Base-by-base conservation (phyloP, 2,329 filamentous ascomycete genomes). In the Aspergillus niger region DNA sequence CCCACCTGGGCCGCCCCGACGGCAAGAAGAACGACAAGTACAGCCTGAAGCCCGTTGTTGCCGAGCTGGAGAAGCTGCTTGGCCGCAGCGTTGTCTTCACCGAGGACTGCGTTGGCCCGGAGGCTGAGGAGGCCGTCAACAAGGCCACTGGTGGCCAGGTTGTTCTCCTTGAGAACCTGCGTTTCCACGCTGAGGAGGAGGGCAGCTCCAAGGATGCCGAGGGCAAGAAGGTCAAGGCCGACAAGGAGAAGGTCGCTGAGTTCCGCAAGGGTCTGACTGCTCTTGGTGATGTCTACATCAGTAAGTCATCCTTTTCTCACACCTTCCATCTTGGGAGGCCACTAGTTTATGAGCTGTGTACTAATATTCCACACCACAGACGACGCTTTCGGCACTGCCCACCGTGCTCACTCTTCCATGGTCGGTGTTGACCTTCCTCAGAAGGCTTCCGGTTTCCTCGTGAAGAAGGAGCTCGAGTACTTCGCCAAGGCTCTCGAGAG, bases 391-490 rank as follows among this genome's bases (percentile, higher is more conserved):
- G 95, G 95, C 79, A 99, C 95, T 64, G 95, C 95, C 63, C 95
- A 99, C 85, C 92, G 95, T 78, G 95, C 91, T 52, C 95, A 99
- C 87, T 97, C 92, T 80, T 98, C 94, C 79, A 99, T 99, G 95
- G 95, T 99, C 72, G 95, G 95, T 74, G 86, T 97, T 66, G 88
- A 97, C 69, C 89, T 99, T 52, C 93, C 94, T 70, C 92, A 98
- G 80, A 97, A 97, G 85, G 95, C 95, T 8, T 91, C 94, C 59
- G 95, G 95, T 65, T 99, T 97, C 89, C 88, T 99, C 74, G 92
- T 99, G 85, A 99, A 99, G 90, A 99, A 98, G 86, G 95, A 99
- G 82, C 90, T 99, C 65, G 95, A 99, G 77, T 99, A 99, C 89
- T 99, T 99, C 77, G 95, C 95, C 67, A 87, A 97, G 84, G 95